Conservation (phyloP, 139 green algal genomes). For the Haematococcus sp. region DNA sequence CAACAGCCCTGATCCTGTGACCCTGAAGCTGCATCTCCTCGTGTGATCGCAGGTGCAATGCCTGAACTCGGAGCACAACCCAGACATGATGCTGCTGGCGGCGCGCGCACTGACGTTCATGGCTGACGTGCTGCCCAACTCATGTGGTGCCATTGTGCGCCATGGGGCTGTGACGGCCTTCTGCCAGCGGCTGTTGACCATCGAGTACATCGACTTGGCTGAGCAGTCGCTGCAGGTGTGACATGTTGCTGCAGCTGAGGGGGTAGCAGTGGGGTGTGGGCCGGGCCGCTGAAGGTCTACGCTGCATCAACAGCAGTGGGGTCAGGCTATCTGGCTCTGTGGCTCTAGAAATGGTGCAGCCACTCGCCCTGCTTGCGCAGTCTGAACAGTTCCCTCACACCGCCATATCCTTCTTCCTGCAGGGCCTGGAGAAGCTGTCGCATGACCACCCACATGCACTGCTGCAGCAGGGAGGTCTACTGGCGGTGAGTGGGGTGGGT, state of each 20-base stretch:
- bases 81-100: slow-evolving; percentile 93
- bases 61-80: slow-evolving; percentile 84
- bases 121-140: slow-evolving; percentile 82
- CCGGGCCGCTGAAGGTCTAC: too few species aligned
- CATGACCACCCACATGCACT: slow-evolving; percentile 77
- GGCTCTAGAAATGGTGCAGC: too few species aligned
- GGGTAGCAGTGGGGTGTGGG: too few species aligned
- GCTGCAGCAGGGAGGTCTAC: slow-evolving; percentile 77
- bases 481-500: slow-evolving; percentile 52
- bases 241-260: too few species aligned
- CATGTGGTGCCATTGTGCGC: slow-evolving; percentile 76
- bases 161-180: slow-evolving; percentile 81
- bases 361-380: too few species aligned
- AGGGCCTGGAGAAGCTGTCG: slow-evolving; percentile 94
- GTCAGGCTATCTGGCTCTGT: too few species aligned
- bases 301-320: too few species aligned
- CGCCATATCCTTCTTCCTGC: slow-evolving; percentile 23
- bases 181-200: slow-evolving; percentile 84
- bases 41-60: slow-evolving; percentile 76
- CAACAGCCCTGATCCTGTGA: too few species aligned
- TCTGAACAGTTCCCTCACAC: too few species aligned
- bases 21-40: too few species aligned
- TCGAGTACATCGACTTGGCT: slow-evolving; percentile 98
- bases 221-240: slow-evolving; percentile 86
- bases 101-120: slow-evolving; percentile 90